Evolutionary conservation across 306 rosid genomes (phyloP), one percentile per base, ranked within the genome.

Genomic region (Hylodesmum podocarpum): DNA sequence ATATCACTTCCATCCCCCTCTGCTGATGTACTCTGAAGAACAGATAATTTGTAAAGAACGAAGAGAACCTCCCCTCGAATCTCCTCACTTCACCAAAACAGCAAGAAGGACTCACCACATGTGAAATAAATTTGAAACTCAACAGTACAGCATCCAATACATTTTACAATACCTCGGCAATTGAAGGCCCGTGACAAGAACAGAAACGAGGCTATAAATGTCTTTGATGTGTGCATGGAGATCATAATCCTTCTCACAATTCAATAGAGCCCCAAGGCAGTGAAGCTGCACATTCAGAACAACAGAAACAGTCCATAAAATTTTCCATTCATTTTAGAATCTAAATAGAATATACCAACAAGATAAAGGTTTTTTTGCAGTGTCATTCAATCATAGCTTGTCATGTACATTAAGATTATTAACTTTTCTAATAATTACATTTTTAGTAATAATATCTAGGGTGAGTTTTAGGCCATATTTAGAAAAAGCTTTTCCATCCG

Each of bases 11-110:
- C 93, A 66, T 86, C 86, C 31, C 84, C 84, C 47, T 81, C 89
- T 53, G 72, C 79, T 31, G 90, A 83, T 33, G 90, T 57, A 53
- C 78, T 87, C 19, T 81, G 89, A 36, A 86, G 88, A 72, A 73
- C 66, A 41, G 87, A 89, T 9, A 92, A 33, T 86, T 86, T 90
- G 87, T 92, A 92, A 40, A 95, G 86, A 78, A 92, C 88, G 84
- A 90, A 95, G 71, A 92, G 89, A 44, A 88, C 85, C 80, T 92
- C 97, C 58, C 99, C 97, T 10, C 93, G 86, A 84, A 91, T 89
- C 80, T 92, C 99, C 79, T 95, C 97, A 53, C 97, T 95, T 91
- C 66, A 79, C 51, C 41, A 15, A 67, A 31, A 39, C 79, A 72
- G 49, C 24, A 11, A n/a, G n/a, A 8, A 86, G 24, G 25, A 67